Percentiles rank a stretch among this genome's conserved stretches.
Evolutionary conservation across 2,329 filamentous ascomycete genomes (phyloP).

Genomic region (Capronia coronata): DNA sequence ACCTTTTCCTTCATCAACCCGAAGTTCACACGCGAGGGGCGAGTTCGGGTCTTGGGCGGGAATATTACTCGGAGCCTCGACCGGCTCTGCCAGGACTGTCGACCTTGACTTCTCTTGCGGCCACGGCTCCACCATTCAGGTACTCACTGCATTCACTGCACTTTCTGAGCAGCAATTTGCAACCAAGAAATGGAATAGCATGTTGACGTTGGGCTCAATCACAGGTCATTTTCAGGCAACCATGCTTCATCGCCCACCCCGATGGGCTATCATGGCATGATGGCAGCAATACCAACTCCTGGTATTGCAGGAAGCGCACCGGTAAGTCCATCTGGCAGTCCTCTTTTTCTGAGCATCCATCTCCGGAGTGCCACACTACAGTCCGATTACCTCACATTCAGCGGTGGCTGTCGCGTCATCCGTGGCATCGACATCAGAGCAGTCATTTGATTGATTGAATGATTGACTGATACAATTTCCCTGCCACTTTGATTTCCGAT

Average conservation of each 20-base stretch:
- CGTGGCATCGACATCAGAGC: not conserved
- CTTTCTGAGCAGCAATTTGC: not conserved
- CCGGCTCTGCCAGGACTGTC: constrained; percentile 51
- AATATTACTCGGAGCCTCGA: constrained; percentile 27
- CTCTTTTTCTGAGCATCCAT: no score
- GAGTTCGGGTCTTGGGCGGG: constrained; percentile 36
- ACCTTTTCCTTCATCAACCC: constrained; percentile 32
- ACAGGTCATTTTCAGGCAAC: constrained; percentile 52
- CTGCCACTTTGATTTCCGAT: not conserved
- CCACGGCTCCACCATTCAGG: constrained; percentile 47
- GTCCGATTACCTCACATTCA: no score
- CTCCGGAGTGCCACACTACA: no score
- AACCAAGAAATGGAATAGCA: constrained; percentile 22
- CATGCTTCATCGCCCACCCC: constrained; percentile 46
- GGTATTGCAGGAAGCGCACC: constrained; percentile 32
- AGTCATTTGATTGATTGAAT: no score
- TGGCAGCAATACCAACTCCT: constrained; percentile 26
- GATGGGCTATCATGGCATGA: constrained; percentile 41
- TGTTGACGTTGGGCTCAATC: constrained; percentile 1
- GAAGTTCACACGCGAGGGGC: constrained; percentile 35
- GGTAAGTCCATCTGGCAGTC: constrained; percentile 37
- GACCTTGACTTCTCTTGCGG: constrained; percentile 53
- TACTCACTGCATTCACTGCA: constrained; percentile 32
- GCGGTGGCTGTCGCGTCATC: not conserved
- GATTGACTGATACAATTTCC: no score